phyloP scores from a whole-genome alignment of 75 land plant genomes.

The Cryptomeria japonica region DNA sequence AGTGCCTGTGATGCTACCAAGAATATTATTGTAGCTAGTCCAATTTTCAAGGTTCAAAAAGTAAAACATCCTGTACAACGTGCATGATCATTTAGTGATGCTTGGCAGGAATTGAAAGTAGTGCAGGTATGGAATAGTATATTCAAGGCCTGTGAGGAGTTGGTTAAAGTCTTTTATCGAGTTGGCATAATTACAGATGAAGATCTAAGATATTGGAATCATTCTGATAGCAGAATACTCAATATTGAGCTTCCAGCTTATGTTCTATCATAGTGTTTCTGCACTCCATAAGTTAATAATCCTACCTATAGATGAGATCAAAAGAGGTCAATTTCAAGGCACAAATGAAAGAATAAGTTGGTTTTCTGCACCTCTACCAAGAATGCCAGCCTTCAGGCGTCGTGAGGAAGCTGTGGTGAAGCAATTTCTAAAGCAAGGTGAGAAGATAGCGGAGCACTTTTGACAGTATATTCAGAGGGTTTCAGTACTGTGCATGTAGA shows the following conservation, averaged over 20 bases:
- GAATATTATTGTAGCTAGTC: constrained; percentile 11
- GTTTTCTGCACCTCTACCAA: constrained; percentile 58
- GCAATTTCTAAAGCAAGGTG: constrained; percentile 33
- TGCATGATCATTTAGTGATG: constrained; percentile 51
- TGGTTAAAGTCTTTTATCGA: constrained; percentile 50
- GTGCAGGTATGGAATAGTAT: constrained; percentile 89
- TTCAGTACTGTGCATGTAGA: too few relatives aligned
- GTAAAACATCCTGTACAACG: constrained; percentile 20
- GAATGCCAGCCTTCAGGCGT: constrained; percentile 80
- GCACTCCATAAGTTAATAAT: constrained; percentile 66
- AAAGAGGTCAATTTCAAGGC: constrained; percentile 83
- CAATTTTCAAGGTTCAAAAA: constrained; percentile 19
- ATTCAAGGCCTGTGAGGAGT: constrained; percentile 58
- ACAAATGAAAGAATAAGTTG: constrained; percentile 77
- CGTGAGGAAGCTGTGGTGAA: constrained; percentile 58
- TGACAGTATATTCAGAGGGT: too few relatives aligned
- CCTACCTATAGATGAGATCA: constrained; percentile 65
- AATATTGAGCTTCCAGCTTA: constrained; percentile 69
- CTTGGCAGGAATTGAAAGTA: too few relatives aligned
- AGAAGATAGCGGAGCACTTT: too few relatives aligned
- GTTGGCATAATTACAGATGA: constrained; percentile 51
- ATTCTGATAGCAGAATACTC: constrained; percentile 57
- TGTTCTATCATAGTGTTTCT: constrained; percentile 62
- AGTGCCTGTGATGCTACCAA: neutral
- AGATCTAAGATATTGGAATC: constrained; percentile 63